Base-by-base conservation (phyloP, 495 filamentous ascomycete genomes). In the Rostrohypoxylon terebratum region DNA sequence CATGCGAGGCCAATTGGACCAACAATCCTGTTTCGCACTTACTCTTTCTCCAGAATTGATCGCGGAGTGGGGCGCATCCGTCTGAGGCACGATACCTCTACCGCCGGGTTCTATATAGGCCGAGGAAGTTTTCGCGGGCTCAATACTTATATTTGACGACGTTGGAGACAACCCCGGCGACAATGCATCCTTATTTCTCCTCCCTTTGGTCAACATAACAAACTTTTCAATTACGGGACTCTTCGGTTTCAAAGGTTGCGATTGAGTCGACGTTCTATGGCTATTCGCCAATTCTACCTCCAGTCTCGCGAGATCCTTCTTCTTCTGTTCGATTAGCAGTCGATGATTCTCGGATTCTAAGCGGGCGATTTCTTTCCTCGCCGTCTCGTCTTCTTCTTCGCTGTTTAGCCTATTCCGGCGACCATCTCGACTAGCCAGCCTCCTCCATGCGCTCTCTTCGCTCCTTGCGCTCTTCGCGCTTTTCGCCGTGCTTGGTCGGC, bases 41-140 rank as follows among this genome's bases (percentile, higher is more conserved):
- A 90, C 88, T 69, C 93, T 84, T 68, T 93, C 92, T 36, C 90
- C 91, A 57, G 91, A 88, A 83, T 96, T 96, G 72, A 93, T 89
- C 28, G 93, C 92, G n/a, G 92, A 94, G 2, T 90, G 83, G 8
- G 94, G 94, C 2, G 92, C 93, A 83, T 96, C 93, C 48, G 86
- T 89, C 36, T 90, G 88, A 58, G 91, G 89, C 4, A 90, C 85
- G 47, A 87, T 80, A 0, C 83, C 83, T 21, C 65, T 72, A 1
- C 77, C 78, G 40, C 74, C 78, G 14, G 76, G 58, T 55, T 80
- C 80, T 66, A 80, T 80, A 28, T 77, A 72, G 21, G 62, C 57
- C 13, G 57, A 58, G 36, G 63, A 40, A 38, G 55, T 42, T 55
- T 63, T 73, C 18, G 31, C 48, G 14, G 65, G 68, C 23, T 81